Evolutionary conservation across 768 basidiomycete species (phyloP), one percentile per base, ranked within the genome.

Genomic region (Calocera viscosa): DNA sequence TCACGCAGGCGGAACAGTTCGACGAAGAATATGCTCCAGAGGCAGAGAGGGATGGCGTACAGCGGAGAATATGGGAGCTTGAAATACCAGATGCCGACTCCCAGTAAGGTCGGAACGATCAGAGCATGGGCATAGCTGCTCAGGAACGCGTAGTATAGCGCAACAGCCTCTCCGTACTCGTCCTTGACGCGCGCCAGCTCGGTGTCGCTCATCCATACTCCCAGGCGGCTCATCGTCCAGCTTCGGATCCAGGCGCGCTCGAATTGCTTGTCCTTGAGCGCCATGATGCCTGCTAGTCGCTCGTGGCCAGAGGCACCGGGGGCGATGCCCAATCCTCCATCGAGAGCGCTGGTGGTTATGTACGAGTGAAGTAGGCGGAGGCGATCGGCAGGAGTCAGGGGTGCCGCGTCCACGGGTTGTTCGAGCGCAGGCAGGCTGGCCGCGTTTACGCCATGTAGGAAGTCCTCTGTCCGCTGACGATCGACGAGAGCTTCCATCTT

Each of bases 1-100:
- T 98, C 91, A 67, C 84, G 84, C 39, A 96, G 82, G 32, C 89
- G 83, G 95, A 95, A 99, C 80, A 86, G 88, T 75, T 97, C 94
- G 68, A 94, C 88, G 72, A 94, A 95, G 22, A 82, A 75, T 60
- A 92, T 80, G 0, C 89, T 87, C 90, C 94, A 99, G 1, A 93
- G 66, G n/a, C 86, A 83, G 60, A 95, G 78, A 24, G 90, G 76
- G 65, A 82, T 76, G 0, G 91, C 91, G 74, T 93, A 97, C 2
- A 83, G 53, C 12, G 88, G 82, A 10, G 88, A 87, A 76, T 93
- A 97, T 0, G 87, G 83, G 0, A 82, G 80, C 30, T 84, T 82
- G 72, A 89, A 81, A 76, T 85, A 82, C 78, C 86, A 91, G 74
- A 86, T 87, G 22, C 83, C 64, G 60, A 85, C 71, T 0, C 94